Evolutionary conservation across 768 basidiomycete species (phyloP).

Genomic region (Mycena amicta): DNA sequence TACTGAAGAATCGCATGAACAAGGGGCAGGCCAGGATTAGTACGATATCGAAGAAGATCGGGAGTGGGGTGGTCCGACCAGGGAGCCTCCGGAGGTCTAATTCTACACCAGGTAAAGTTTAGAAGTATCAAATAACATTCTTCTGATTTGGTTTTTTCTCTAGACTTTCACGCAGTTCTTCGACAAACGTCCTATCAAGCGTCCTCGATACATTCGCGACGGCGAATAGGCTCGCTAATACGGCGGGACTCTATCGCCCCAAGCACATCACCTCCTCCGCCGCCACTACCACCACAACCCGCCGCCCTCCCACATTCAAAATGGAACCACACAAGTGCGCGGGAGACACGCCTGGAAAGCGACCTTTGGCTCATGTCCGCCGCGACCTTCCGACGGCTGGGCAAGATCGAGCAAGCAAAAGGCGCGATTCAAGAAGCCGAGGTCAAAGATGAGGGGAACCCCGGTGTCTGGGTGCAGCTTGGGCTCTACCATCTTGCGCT

Average conservation of each 20-base stretch:
- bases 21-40: constrained; percentile 73
- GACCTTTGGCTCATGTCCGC: constrained; percentile 94
- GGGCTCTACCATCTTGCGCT: constrained; percentile 61
- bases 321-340: constrained; percentile 48
- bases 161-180: constrained; percentile 73
- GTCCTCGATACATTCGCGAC: constrained; percentile 82
- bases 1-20: constrained; percentile 73
- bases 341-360: constrained; percentile 71
- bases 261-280: constrained; percentile 43
- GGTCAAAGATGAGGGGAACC: constrained; percentile 80
- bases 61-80: constrained; percentile 64
- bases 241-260: constrained; percentile 37
- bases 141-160: constrained; percentile 1
- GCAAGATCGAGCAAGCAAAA: constrained; percentile 87
- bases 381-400: constrained; percentile 87
- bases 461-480: constrained; percentile 87
- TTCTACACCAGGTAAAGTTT: constrained; percentile 65
- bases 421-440: constrained; percentile 97
- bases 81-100: constrained; percentile 58
- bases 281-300: constrained; percentile 41
- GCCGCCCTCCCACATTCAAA: constrained; percentile 37
- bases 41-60: constrained; percentile 77
- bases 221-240: constrained; percentile 54
- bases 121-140: background rate
- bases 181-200: constrained; percentile 67